These are phyloP conservation scores for Candida tibetensis DNA, from an alignment of 805 yeast genomes.

Conservation along the genomic window DNA sequence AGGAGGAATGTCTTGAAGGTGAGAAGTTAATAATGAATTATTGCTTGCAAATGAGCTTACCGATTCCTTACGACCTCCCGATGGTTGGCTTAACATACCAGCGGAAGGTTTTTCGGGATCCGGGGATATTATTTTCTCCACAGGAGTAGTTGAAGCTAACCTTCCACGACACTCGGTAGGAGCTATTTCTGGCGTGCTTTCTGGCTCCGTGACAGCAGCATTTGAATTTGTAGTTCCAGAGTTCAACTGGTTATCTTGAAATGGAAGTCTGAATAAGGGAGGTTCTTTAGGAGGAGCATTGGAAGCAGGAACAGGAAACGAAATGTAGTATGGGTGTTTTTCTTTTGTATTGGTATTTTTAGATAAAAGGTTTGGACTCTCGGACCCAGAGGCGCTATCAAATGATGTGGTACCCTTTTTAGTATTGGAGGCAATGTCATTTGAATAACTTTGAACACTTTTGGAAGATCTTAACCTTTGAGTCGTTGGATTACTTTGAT, in stretches of 20 bases:
- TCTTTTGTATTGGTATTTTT: slow-evolving; percentile 3
- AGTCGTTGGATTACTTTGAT: slow-evolving; percentile 11
- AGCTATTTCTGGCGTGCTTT: too few species aligned
- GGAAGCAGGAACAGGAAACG: slow-evolving; percentile 20
- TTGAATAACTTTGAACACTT: slow-evolving; percentile 4
- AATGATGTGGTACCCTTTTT: slow-evolving; percentile 1
- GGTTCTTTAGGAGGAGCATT: slow-evolving; percentile 34
- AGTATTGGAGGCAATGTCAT: not conserved
- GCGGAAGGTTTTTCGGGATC: slow-evolving; percentile 5
- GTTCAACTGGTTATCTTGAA: slow-evolving; percentile 47
- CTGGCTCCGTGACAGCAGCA: too few species aligned
- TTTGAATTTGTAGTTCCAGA: too few species aligned
- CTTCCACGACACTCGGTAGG: too few species aligned
- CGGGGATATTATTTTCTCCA: not conserved
- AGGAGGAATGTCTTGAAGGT: slow-evolving; percentile 51
- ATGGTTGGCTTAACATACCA: too few species aligned
- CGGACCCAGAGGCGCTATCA: slow-evolving; percentile 1
- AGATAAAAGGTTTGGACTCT: too few species aligned
- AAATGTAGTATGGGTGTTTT: slow-evolving; percentile 6
- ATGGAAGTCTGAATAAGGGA: slow-evolving; percentile 67
- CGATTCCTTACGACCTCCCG: slow-evolving; percentile 18
- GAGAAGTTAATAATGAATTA: slow-evolving; percentile 27
- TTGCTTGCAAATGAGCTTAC: slow-evolving; percentile 20
- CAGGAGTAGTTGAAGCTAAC: not conserved
- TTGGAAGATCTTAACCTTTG: slow-evolving; percentile 11